phyloP scores from a whole-genome alignment of 805 yeast species.

The Wickerhamiella hasegawae region DNA sequence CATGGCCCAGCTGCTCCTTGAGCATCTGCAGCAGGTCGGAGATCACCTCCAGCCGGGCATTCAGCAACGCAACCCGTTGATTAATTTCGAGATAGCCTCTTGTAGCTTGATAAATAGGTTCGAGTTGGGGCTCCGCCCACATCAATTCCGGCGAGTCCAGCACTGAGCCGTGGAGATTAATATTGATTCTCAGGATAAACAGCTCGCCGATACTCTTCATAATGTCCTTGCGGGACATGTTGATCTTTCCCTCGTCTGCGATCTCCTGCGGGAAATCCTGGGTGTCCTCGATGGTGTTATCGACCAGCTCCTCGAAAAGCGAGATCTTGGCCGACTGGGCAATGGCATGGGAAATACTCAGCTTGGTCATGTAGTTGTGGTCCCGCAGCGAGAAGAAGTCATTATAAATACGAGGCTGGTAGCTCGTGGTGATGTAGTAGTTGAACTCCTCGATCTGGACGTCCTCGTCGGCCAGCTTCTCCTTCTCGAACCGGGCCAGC shows the following conservation, averaged over 20 bases:
- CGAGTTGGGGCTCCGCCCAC: constrained; percentile 98
- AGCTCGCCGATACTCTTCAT: constrained; percentile 96
- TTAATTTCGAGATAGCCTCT: constrained; percentile 91
- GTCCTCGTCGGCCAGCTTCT: constrained; percentile 80
- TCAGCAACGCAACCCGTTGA: constrained; percentile 77
- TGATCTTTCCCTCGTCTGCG: constrained; percentile 87
- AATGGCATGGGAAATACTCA: constrained; percentile 87
- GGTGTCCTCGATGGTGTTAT: constrained; percentile 92
- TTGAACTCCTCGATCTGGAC: constrained; percentile 90
- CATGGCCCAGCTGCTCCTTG: constrained; percentile 91
- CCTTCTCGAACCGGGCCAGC: constrained; percentile 76
- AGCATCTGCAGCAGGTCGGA: constrained; percentile 88
- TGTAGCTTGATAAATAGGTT: constrained; percentile 94
- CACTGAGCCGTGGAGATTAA: constrained; percentile 37
- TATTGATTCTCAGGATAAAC: constrained; percentile 48
- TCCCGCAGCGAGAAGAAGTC: constrained; percentile 89
- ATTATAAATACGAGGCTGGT: constrained; percentile 91
- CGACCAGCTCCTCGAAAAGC: constrained; percentile 86
- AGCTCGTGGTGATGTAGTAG: constrained; percentile 81
- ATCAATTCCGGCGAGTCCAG: constrained; percentile 92
- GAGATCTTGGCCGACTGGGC: constrained; percentile 94
- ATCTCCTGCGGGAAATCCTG: constrained; percentile 95
- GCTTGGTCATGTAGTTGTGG: constrained; percentile 75
- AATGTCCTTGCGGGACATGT: constrained; percentile 84
- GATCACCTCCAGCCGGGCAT: constrained; percentile 86